Evolutionary conservation across 768 basidiomycete genomes (phyloP), one percentile per base, ranked within the genome.

Genomic region (Boletus rufocinnamomeus): DNA sequence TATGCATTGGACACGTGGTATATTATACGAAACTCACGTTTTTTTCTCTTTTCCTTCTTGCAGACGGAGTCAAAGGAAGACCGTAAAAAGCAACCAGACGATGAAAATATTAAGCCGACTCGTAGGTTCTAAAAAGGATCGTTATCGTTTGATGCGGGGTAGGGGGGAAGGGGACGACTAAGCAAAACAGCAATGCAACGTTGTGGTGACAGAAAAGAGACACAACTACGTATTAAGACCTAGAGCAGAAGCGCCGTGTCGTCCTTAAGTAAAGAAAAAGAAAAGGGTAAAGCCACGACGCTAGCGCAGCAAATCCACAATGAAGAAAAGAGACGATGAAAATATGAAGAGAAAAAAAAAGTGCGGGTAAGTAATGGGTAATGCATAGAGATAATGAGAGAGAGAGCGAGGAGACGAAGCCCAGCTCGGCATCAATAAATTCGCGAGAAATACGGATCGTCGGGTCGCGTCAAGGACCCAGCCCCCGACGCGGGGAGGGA

Each of bases 131-230:
- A 66, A 50, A 53, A 63, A 57, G 61, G 70, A 72, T 64, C 34
- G 68, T 67, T 61, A 62, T 67, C 28, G 62, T 66, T 63, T 61
- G 56, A 60, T 72, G 70, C 49, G 57, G 34, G n/a, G 50, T 51
- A 46, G 56, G 35, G 9, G 32, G 11, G 8, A 28, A 10, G 34
- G 23, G 50, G 60, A 60, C 54, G 60, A 60, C 60, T 53, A 50
- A 64, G 54, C 60, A 63, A 62, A 68, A 69, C 72, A 72, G 68
- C 62, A 59, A 72, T 72, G 72, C 65, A 74, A 63, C n/a, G 50
- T 46, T 53, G 65, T 64, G 67, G 58, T 54, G 67, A 72, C 61
- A 62, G 67, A 56, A 52, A 61, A 46, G 56, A 54, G 59, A 66
- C 59, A 63, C 62, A 60, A 62, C 52, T 50, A 62, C 48, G 65